Evolutionary conservation across 1,139 yeast genomes (phyloP).

Genomic region (Barnettozyma hawaiiensis): DNA sequence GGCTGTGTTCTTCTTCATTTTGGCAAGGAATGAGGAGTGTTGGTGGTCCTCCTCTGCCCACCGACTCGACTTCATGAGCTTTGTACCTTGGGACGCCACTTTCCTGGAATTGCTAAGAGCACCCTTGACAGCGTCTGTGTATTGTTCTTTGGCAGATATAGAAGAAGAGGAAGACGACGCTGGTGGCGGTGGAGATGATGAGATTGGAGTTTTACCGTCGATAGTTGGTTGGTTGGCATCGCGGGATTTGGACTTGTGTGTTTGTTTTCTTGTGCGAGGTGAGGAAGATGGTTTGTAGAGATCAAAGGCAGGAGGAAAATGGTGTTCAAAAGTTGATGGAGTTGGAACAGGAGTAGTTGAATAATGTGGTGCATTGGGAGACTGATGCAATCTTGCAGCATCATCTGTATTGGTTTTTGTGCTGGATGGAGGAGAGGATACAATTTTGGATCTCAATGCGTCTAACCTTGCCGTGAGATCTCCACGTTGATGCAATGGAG

Average conservation of each 20-base stretch:
- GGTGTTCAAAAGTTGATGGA: background rate
- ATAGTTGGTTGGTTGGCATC: constrained; percentile 1
- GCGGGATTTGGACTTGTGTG: background rate
- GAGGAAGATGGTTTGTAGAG: background rate
- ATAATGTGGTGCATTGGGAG: no score
- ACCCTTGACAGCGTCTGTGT: background rate
- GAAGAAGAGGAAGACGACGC: background rate
- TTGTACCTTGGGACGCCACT: background rate
- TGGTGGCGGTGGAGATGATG: background rate
- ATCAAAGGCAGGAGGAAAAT: background rate
- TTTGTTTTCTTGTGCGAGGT: background rate
- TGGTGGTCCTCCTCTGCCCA: no score
- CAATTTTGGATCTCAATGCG: background rate
- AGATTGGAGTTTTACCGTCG: background rate
- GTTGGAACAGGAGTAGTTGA: no score
- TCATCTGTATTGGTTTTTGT: no score
- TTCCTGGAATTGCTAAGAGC: background rate
- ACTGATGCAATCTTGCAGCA: no score
- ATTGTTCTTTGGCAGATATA: no score
- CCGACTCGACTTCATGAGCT: background rate
- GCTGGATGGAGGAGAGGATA: background rate
- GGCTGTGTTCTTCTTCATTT: constrained; percentile 2
- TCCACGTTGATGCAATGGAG: background rate
- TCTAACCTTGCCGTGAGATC: constrained; percentile 1
- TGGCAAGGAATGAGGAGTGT: background rate